Evolutionary conservation across 2,329 filamentous ascomycete genomes (phyloP), one percentile per base, ranked within the genome.

Genomic region (Exophiala calicioides): DNA sequence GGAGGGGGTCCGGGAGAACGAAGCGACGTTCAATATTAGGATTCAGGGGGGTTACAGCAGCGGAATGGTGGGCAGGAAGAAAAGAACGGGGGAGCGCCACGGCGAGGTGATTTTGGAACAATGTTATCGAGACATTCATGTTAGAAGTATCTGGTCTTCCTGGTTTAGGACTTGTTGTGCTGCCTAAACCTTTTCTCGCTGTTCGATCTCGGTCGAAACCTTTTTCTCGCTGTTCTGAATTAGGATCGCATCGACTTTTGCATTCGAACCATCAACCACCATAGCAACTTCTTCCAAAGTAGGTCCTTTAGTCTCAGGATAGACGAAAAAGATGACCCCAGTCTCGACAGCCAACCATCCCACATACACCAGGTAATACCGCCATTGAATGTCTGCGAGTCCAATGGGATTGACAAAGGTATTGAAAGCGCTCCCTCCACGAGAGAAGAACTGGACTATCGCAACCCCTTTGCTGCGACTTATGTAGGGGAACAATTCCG

Each of bases 401-500:
- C 61, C 65, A 19, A 62, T 62, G 0, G 66, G 63, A n/a, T 66
- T 68, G 10, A 68, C 61, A 43, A 62, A 62, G 1, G 57, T 47
- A 30, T 53, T 53, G 40, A 53, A 46, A 2, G 45, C 36, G 37
- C 35, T 45, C 27, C 45, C 45, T 19, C 41, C 44, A 7, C 45
- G 45, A 6, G 41, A 46, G 41, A 49, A 48, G 41, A 49, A 46
- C 19, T 49, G 41, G 13, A 41, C 48, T n/a, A 54, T 51, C n/a
- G 47, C 43, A 10, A 51, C 45, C 29, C 73, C 73, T 60, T 74
- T 73, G 53, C 71, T 69, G 38, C 74, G 71, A 47, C 75, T 67
- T 46, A 66, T 68, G 62, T 71, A 77, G 4, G 73, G 72, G 48
- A 74, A 60, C 47, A 77, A 73, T 52, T 77, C 73, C 46, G 26